Base-by-base conservation (phyloP, 2,329 filamentous ascomycete species). In the Diplocarpon rosae region DNA sequence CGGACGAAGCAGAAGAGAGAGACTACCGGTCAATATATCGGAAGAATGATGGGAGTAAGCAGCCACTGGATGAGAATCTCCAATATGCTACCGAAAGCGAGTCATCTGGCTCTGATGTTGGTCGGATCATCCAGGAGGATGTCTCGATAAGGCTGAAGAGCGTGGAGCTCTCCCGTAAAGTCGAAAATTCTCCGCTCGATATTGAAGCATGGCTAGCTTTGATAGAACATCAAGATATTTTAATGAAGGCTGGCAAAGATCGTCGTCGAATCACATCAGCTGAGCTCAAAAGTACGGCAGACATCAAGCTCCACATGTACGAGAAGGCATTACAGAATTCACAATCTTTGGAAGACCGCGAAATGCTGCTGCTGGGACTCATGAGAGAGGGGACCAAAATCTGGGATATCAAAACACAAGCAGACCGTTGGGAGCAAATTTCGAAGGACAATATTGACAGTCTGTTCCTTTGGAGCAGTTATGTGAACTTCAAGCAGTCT, bases 251-350 rank as follows among this genome's bases (percentile, higher is more conserved):
- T 17, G 68, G 69, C 20, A 65, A 69, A 16, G 64, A 63, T 48
- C 67, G 66, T 57, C 69, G 59, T 34, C 68, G 63, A 32, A 66
- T 70, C 17, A 79, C 76, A 0, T 66, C 68, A 24, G 75, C 79
- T 2, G 83, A 92, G 57, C 67, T 69, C 40, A 73, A 72, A 49
- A 82, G 82, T 50, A 76, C 85, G 43, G 80, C 86, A 3, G 83
- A 92, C 51, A 78, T 95, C 44, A 90, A 86, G 52, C 66, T 94
- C 2, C 78, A 82, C 1, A 76, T 94, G 49, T 85, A 89, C 48
- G 78, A 90, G 52, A 80, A 86, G 49, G 89, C 89, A 0, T 62
- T 95, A 7, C 65, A 69, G 10, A 74, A 81, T 37, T 69, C 76
- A 5, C 60, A 61, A 1, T 63, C 66, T 31, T 36, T 59, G 14